These are phyloP conservation scores for Piper betle DNA, from an alignment of 164 flowering plant genomes.

Conservation along the genomic window DNA sequence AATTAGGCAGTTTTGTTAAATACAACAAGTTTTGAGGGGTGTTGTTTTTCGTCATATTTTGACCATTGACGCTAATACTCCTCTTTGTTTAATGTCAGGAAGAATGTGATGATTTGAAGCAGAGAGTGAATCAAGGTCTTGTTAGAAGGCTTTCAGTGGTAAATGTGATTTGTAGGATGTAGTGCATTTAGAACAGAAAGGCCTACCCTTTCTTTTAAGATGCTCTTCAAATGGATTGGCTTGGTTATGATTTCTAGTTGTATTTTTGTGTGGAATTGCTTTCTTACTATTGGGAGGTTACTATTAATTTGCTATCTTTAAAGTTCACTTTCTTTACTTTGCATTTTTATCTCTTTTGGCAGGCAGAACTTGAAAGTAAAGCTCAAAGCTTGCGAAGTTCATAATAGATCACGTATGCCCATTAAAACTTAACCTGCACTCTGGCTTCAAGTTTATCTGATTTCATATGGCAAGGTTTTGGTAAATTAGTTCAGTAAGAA, in stretches of 20 bases:
- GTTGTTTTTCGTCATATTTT: too few relatives aligned
- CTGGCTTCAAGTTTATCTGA: too few relatives aligned
- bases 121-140: conserved; percentile 40
- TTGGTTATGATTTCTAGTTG: background rate
- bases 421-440: too few relatives aligned
- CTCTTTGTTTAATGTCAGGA: conserved; percentile 35
- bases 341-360: conserved; percentile 2
- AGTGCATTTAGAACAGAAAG: too few relatives aligned
- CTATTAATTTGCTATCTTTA: conserved; percentile 14
- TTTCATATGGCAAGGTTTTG: too few relatives aligned
- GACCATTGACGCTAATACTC: background rate
- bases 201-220: background rate
- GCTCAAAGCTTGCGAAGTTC: conserved; percentile 27
- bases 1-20: too few relatives aligned
- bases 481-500: too few relatives aligned
- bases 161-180: conserved; percentile 13
- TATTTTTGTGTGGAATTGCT: background rate
- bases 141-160: conserved; percentile 56
- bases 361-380: conserved; percentile 52
- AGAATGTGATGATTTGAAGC: conserved; percentile 41
- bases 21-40: too few relatives aligned
- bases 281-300: too few relatives aligned
- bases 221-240: background rate
- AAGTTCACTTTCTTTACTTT: conserved; percentile 8
- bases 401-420: conserved; percentile 16